Percentiles rank a stretch among this genome's conserved stretches.
Conservation (phyloP, 108 stramenopile genomes). For the Conticribra weissflogii region DNA sequence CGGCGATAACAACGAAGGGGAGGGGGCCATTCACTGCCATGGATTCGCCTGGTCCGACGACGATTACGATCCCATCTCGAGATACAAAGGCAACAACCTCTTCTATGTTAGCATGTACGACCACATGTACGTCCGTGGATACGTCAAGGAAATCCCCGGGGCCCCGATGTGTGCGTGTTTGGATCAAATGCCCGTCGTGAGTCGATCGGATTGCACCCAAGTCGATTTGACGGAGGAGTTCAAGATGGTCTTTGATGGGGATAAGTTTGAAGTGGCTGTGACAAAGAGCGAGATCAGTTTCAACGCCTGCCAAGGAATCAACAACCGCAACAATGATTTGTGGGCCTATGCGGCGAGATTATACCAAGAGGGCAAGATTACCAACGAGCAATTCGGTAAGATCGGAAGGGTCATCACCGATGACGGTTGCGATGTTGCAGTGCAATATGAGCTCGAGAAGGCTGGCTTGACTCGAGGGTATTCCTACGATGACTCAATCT, state of each 20-base stretch:
- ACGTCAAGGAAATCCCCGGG: conserved; percentile 39
- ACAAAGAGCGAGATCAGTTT: conserved; percentile 28
- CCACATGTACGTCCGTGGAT: conserved; percentile 53
- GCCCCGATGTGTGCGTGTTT: conserved; percentile 45
- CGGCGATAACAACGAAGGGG: conserved; percentile 27
- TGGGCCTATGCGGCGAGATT: conserved; percentile 45
- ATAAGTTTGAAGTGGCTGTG: conserved; percentile 7
- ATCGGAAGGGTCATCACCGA: conserved; percentile 32
- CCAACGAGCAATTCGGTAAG: conserved; percentile 21
- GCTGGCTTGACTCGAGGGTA: conserved; percentile 35
- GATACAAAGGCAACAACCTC: conserved; percentile 58
- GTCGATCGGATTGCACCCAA: conserved; percentile 53
- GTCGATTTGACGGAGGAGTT: conserved; percentile 24
- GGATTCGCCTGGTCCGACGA: conserved; percentile 59
- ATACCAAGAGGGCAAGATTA: conserved; percentile 36
- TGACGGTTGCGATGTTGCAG: conserved; percentile 19
- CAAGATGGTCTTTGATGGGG: conserved; percentile 36
- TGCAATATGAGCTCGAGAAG: conserved; percentile 15
- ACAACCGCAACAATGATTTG: conserved; percentile 48
- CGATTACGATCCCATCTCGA: conserved; percentile 10
- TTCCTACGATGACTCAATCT: conserved; percentile 18
- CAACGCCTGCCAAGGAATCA: conserved; percentile 46
- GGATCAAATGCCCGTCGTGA: conserved; percentile 45
- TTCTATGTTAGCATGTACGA: conserved; percentile 65
- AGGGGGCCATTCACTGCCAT: conserved; percentile 60